These are phyloP conservation scores for Lipomyces kockii DNA, from an alignment of 805 yeast genomes.

Conservation along the genomic window DNA sequence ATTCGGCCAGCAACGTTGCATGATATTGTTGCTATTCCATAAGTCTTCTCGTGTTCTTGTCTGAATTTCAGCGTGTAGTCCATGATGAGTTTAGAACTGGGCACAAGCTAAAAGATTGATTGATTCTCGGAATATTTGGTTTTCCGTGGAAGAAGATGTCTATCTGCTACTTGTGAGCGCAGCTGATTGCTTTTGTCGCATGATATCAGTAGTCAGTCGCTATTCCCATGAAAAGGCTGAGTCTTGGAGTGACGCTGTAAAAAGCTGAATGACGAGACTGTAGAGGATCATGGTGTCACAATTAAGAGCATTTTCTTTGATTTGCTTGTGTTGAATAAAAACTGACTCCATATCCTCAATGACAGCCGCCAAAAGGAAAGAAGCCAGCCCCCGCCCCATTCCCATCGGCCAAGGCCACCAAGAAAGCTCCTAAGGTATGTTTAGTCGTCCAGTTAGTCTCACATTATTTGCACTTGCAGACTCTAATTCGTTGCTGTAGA, in stretches of 20 bases:
- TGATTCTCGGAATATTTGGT: neutral
- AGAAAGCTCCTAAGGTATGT: constrained; percentile 52
- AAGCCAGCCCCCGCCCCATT: constrained; percentile 99
- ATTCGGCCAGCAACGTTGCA: neutral
- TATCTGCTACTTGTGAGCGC: neutral
- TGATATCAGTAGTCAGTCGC: neutral
- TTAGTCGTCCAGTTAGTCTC: neutral
- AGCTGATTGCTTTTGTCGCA: neutral
- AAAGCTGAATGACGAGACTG: constrained; percentile 7
- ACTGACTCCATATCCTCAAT: constrained; percentile 47
- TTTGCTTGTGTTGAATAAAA: constrained; percentile 16
- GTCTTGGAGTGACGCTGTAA: constrained; percentile 8
- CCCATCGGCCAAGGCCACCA: constrained; percentile 65
- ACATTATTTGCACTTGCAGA: neutral
- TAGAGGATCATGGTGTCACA: constrained; percentile 35
- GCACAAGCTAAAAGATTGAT: constrained; percentile 1
- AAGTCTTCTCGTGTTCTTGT: neutral
- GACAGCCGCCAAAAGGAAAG: constrained; percentile 68
- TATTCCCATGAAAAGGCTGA: constrained; percentile 14
- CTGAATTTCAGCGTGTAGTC: neutral
- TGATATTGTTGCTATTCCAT: neutral
- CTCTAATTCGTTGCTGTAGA: constrained; percentile 48
- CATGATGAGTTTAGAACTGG: neutral
- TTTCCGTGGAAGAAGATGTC: neutral
- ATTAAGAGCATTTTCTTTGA: constrained; percentile 15